phyloP scores from a whole-genome alignment of 129 eudicot species.

The Oenanthe sinensis region DNA sequence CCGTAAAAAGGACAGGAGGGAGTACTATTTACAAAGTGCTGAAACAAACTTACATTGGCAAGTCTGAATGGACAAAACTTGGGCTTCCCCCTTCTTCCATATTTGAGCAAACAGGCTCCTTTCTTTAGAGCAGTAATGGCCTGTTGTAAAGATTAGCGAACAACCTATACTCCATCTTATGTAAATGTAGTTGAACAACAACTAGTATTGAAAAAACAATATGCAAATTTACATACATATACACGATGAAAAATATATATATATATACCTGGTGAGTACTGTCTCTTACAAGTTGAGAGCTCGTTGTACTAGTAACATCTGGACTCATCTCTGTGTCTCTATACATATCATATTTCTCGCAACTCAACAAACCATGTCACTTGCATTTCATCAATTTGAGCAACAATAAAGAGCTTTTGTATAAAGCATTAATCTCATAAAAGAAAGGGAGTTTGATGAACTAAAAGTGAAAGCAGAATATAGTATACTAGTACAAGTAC shows the following conservation, averaged over 20 bases:
- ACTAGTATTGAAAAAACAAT: not conserved
- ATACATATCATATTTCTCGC: constrained; percentile 25
- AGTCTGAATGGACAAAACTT: constrained; percentile 90
- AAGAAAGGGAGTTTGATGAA: not conserved
- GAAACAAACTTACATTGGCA: constrained; percentile 55
- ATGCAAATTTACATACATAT: constrained; percentile 2
- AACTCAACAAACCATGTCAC: constrained; percentile 4
- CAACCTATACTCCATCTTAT: constrained; percentile 5
- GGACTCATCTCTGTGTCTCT: constrained; percentile 44
- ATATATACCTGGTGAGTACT: constrained; percentile 64
- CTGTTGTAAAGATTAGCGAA: constrained; percentile 46
- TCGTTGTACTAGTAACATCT: constrained; percentile 38
- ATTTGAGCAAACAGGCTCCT: constrained; percentile 84
- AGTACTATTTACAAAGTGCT: no score
- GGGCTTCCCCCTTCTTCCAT: constrained; percentile 96
- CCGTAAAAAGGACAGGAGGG: no score
- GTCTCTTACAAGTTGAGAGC: constrained; percentile 73
- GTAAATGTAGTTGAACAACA: not conserved
- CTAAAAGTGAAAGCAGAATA: not conserved
- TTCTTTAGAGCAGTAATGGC: constrained; percentile 97
- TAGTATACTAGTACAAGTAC: not conserved
- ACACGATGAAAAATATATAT: not conserved
- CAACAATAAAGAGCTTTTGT: not conserved
- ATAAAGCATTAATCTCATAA: not conserved
- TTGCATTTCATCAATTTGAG: constrained; percentile 7